These are phyloP conservation scores for Myxozyma neotropica DNA, from an alignment of 805 yeast genomes.

Conservation along the genomic window DNA sequence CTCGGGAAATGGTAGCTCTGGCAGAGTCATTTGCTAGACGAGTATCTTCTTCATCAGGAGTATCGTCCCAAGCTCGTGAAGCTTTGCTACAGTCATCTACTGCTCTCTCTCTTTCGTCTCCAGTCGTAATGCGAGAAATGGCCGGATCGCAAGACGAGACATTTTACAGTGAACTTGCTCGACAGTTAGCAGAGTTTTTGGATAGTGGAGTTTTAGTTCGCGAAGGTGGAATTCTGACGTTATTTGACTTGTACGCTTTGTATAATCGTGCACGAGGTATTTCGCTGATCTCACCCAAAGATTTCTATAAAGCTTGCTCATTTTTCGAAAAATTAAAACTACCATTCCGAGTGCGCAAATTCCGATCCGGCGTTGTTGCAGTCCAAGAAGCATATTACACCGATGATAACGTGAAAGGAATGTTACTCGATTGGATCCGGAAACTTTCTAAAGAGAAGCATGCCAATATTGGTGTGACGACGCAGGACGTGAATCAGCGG, in stretches of 20 bases:
- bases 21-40: slow-evolving; percentile 46
- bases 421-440: slow-evolving; percentile 20
- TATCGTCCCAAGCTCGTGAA: slow-evolving; percentile 43
- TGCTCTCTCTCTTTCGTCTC: slow-evolving; percentile 42
- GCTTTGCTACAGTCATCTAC: slow-evolving; percentile 43
- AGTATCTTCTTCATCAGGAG: slow-evolving; percentile 40
- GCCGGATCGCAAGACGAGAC: slow-evolving; percentile 39
- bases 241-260: slow-evolving; percentile 63
- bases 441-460: neutral
- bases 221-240: slow-evolving; percentile 61
- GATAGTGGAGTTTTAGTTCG: slow-evolving; percentile 50
- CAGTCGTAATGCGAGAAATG: slow-evolving; percentile 44
- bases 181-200: slow-evolving; percentile 77
- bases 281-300: slow-evolving; percentile 69
- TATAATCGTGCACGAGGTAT: slow-evolving; percentile 68
- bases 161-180: slow-evolving; percentile 61
- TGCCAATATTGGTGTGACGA: slow-evolving; percentile 40
- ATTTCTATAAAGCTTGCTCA: slow-evolving; percentile 62
- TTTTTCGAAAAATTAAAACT: slow-evolving; percentile 59
- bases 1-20: slow-evolving; percentile 64
- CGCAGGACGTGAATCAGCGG: slow-evolving; percentile 28
- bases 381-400: slow-evolving; percentile 47
- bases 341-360: slow-evolving; percentile 53
- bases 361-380: slow-evolving; percentile 47
- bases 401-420: slow-evolving; percentile 41